These are phyloP conservation scores for Aspergillus viridinutans DNA, from an alignment of 2,329 filamentous ascomycete genomes.

Conservation along the genomic window DNA sequence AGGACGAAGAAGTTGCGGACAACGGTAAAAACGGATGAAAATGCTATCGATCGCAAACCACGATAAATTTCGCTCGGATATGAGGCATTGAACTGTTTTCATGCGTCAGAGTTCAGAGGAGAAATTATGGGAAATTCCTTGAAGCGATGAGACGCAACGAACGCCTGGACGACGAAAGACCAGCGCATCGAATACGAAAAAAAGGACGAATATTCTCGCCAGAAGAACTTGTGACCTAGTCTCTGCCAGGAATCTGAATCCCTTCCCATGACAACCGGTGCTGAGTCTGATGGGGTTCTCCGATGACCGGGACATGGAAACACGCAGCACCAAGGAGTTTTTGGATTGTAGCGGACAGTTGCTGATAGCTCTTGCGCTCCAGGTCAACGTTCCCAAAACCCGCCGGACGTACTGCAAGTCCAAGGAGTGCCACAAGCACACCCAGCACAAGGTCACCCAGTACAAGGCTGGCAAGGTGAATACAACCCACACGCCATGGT, in stretches of 20 bases:
- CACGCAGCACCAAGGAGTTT: conserved; percentile 3
- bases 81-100: neutral
- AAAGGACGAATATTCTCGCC: neutral
- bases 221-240: neutral
- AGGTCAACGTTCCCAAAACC: conserved; percentile 99
- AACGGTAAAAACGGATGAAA: neutral
- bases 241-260: neutral
- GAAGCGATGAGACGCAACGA: neutral
- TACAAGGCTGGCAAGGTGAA: conserved; percentile 92
- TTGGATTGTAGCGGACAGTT: conserved; percentile 9
- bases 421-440: conserved; percentile 91
- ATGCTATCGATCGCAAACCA: neutral
- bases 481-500: conserved; percentile 17
- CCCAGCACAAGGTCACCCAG: conserved; percentile 88
- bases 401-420: conserved; percentile 97
- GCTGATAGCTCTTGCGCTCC: conserved; percentile 24
- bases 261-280: neutral
- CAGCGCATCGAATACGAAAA: neutral
- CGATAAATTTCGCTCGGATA: neutral
- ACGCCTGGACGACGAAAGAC: neutral
- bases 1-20: neutral
- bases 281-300: conserved; percentile 7
- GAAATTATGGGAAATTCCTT: neutral
- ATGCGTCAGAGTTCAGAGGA: neutral
- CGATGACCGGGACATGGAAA: conserved; percentile 10